phyloP scores from a whole-genome alignment of 2,329 filamentous ascomycete species.

The Fusarium sambucinum region DNA sequence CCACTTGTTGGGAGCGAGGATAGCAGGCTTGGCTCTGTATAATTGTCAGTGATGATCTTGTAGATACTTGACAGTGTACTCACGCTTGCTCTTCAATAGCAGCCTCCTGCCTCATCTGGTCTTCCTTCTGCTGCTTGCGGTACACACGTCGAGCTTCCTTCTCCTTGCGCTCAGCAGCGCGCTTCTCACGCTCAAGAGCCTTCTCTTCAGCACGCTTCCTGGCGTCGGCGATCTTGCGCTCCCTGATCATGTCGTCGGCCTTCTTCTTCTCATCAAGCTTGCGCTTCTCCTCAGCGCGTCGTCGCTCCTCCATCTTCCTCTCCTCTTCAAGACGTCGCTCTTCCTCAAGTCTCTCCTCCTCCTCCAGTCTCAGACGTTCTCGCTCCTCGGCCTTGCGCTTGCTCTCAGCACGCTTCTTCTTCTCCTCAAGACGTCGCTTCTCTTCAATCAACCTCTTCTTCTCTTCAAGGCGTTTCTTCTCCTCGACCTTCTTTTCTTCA shows the following conservation, averaged over 20 bases:
- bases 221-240: conserved; percentile 14
- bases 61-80: rapidly evolving
- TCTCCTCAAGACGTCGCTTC: conserved; percentile 16
- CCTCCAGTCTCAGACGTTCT: conserved; percentile 8
- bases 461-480: conserved; percentile 19
- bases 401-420: conserved; percentile 16
- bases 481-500: conserved; percentile 16
- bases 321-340: conserved; percentile 21
- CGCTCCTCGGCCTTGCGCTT: conserved; percentile 22
- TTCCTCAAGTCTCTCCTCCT: conserved; percentile 22
- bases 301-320: conserved; percentile 23
- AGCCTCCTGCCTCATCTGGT: conserved; percentile 23
- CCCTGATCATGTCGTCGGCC: conserved; percentile 8
- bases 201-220: conserved; percentile 19
- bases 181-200: conserved; percentile 17
- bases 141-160: conserved; percentile 24
- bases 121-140: conserved; percentile 26
- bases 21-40: conserved; percentile 18
- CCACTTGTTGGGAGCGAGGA: conserved; percentile 27
- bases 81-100: conserved; percentile 20
- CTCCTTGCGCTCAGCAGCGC: conserved; percentile 25
- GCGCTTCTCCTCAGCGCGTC: conserved; percentile 17
- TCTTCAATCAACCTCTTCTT: conserved; percentile 22
- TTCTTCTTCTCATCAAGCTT: conserved; percentile 20
- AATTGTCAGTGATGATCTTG: not conserved